Percentiles rank a stretch among this genome's conserved stretches.
Conservation (phyloP, 257 asterid genomes). For the Hygrophila difformis region DNA sequence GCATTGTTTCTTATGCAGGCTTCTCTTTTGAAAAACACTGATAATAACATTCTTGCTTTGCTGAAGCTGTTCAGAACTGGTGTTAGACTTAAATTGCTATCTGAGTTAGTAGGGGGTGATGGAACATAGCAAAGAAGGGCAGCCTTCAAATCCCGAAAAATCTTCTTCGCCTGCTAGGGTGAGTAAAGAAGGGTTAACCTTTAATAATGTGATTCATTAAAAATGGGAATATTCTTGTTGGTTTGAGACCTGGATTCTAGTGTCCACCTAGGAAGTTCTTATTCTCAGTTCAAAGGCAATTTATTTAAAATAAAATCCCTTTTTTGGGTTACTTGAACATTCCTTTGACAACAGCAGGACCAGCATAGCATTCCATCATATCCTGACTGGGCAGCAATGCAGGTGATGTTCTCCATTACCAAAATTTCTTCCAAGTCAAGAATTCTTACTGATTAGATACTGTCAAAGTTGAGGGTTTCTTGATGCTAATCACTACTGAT, state of each 20-base stretch:
- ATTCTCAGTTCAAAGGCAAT: background rate
- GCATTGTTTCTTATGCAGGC: conserved; percentile 1
- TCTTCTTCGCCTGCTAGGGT: conserved; percentile 50
- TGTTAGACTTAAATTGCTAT: background rate
- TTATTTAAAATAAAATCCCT: background rate
- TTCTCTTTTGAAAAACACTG: conserved; percentile 1
- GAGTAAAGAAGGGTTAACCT: conserved; percentile 12
- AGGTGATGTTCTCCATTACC: conserved; percentile 33
- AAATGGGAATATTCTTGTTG: background rate
- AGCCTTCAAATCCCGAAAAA: conserved; percentile 55
- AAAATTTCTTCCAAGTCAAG: background rate
- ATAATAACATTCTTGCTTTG: background rate
- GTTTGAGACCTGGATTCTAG: conserved; percentile 5
- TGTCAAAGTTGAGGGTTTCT: background rate
- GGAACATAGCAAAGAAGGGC: conserved; percentile 74
- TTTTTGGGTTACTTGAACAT: background rate
- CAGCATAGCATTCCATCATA: conserved; percentile 55
- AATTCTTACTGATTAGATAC: background rate
- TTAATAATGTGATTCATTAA: background rate
- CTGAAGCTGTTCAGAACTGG: background rate
- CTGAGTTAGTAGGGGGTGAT: too few species aligned
- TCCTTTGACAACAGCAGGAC: conserved; percentile 34
- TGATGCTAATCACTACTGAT: conserved; percentile 2
- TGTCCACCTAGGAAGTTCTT: conserved; percentile 8
- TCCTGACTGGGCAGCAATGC: conserved; percentile 98